Base-by-base conservation (phyloP, 108 stramenopile genomes). In the Poteriospumella lacustris region DNA sequence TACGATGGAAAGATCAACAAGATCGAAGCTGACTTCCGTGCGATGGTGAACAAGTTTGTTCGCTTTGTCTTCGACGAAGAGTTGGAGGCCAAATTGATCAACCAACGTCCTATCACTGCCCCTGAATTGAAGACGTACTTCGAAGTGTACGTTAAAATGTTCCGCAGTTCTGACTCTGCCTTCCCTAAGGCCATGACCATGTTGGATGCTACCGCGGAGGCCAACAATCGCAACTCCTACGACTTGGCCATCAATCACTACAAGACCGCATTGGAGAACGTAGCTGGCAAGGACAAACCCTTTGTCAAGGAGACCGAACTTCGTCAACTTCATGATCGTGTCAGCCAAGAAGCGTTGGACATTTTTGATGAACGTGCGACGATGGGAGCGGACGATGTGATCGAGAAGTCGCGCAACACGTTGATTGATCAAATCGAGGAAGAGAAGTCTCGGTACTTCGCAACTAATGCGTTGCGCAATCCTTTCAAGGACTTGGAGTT, bases 151-250 rank as follows among this genome's bases (percentile, higher is more conserved):
- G 94, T 92, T 39, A 83, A 83, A 31, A 88, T 99, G 87, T 97
- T 97, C 88, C 9, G 3, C 26, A 88, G 90, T 28, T 81, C 85
- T 36, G 96, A 93, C 2, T 90, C 90, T 2, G 80, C 88, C 58
- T 98, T 98, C 77, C 96, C 96, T 0, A 91, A 94, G 80, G 95
- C 98, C 0, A 89, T 90, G 77, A 96, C 96, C 33, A 84, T 99
- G 90, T 85, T 99, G 34, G 95, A 93, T 60, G 98, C 98, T 0
- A 99, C 98, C 15, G 91, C 96, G 0, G 80, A 87, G 59, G 96
- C 95, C 47, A 96, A 95, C 88, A 97, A 96, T 80, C 76, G 88
- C 41, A 96, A 95, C 80, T 95, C 98, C 39, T 79, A 87, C 36
- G 82, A 87, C 19, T 34, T 88, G 58, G 91, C 93, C 39, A 75